A percentile compares a stretch with the other conserved stretches of the same genome.
These are phyloP conservation scores for Nematodospora valgi DNA, from an alignment of 805 yeast species.

Conservation along the genomic window DNA sequence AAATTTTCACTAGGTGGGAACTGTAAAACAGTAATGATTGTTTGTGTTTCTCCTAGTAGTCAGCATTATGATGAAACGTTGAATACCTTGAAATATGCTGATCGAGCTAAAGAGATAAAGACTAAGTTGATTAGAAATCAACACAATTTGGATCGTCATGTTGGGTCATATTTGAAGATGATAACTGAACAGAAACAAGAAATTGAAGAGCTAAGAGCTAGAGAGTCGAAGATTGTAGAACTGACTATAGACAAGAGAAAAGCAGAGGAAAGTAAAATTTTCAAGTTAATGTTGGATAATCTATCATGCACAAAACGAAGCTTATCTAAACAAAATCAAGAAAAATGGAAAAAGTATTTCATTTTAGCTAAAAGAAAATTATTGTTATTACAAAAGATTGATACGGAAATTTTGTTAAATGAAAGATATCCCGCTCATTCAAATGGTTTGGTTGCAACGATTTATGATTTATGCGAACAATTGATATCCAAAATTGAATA, in stretches of 20 bases:
- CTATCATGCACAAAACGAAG: constrained; percentile 40
- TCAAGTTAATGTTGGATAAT: constrained; percentile 37
- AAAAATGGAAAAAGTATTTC: constrained; percentile 40
- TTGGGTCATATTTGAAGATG: constrained; percentile 79
- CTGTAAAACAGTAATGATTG: constrained; percentile 95
- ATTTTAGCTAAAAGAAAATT: constrained; percentile 47
- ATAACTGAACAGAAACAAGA: constrained; percentile 77
- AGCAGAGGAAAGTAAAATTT: constrained; percentile 35
- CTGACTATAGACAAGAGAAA: constrained; percentile 32
- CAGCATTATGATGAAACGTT: constrained; percentile 89
- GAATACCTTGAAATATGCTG: constrained; percentile 87
- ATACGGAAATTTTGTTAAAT: constrained; percentile 24
- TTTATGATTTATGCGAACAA: constrained; percentile 25
- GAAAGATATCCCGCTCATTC: constrained; percentile 8
- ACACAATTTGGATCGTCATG: constrained; percentile 75
- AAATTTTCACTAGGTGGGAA: constrained; percentile 92
- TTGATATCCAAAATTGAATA: constrained; percentile 30
- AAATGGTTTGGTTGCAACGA: constrained; percentile 4
- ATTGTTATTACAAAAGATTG: constrained; percentile 40
- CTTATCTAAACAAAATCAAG: constrained; percentile 41
- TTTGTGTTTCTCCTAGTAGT: constrained; percentile 85
- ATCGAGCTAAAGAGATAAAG: constrained; percentile 86
- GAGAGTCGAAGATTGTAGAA: constrained; percentile 47
- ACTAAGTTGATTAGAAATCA: constrained; percentile 74
- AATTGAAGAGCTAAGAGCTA: constrained; percentile 60